Conservation (phyloP, 2,329 filamentous ascomycete genomes). For the Fusarium agapanthi region DNA sequence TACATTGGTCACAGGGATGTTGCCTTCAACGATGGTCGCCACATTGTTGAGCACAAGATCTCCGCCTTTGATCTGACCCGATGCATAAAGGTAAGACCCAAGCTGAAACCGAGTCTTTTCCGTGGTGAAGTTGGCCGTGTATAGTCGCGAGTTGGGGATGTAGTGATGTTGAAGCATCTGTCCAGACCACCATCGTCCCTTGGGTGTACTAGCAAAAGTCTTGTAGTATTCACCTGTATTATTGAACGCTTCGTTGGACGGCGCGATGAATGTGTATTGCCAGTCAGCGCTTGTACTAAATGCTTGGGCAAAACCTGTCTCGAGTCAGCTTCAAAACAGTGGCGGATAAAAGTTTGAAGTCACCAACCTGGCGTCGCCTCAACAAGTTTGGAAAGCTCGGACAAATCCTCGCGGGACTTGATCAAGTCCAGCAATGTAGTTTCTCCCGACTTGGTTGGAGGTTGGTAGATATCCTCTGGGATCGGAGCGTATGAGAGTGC, state of each 20-base stretch:
- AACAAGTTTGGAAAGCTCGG: background rate
- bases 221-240: background rate
- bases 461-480: background rate
- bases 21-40: background rate
- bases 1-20: background rate
- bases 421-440: background rate
- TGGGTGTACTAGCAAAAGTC: background rate
- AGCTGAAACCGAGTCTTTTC: background rate
- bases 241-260: background rate
- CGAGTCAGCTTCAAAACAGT: background rate
- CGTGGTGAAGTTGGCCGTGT: background rate
- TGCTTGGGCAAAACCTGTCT: background rate
- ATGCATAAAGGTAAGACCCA: background rate
- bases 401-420: background rate
- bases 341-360: too few species aligned
- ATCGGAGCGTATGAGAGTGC: background rate
- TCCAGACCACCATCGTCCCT: background rate
- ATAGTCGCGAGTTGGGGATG: background rate
- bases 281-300: background rate
- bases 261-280: background rate
- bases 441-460: background rate
- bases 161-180: background rate
- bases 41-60: background rate
- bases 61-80: background rate
- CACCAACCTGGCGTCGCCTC: background rate